Percentiles rank a stretch among this genome's conserved stretches.
These are phyloP conservation scores for Alternaria sp. DNA, from an alignment of 2,329 filamentous ascomycete species.

Conservation along the genomic window DNA sequence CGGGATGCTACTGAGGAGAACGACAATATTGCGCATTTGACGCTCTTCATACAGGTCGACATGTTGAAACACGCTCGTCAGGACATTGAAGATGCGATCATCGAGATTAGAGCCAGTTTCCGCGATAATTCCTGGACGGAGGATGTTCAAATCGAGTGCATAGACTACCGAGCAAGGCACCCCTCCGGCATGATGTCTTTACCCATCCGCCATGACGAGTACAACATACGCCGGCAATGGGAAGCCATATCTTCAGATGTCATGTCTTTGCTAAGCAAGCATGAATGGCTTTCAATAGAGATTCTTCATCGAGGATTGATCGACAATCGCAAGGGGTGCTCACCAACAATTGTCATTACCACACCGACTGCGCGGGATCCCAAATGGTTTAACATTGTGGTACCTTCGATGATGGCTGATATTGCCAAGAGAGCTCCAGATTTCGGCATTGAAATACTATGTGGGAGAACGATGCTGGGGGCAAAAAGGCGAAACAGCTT, in stretches of 20 bases:
- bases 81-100: neutral
- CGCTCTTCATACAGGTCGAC: neutral
- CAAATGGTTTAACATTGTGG: neutral
- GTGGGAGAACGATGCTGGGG: neutral
- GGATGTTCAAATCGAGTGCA: neutral
- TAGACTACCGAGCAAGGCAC: neutral
- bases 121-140: neutral
- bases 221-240: neutral
- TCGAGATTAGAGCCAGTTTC: neutral
- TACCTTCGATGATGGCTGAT: neutral
- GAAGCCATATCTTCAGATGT: neutral
- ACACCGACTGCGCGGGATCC: neutral
- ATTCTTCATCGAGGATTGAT: neutral
- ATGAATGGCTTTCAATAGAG: neutral
- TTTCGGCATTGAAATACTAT: neutral
- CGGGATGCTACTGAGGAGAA: neutral
- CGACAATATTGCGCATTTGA: neutral
- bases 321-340: neutral
- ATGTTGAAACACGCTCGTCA: neutral
- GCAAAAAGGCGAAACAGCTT: neutral
- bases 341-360: neutral
- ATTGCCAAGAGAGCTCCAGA: neutral
- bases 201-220: neutral
- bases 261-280: neutral
- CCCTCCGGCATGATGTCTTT: neutral